These are phyloP conservation scores for Arachnomyces sp. DNA, from an alignment of 2,329 filamentous ascomycete genomes.

Conservation along the genomic window DNA sequence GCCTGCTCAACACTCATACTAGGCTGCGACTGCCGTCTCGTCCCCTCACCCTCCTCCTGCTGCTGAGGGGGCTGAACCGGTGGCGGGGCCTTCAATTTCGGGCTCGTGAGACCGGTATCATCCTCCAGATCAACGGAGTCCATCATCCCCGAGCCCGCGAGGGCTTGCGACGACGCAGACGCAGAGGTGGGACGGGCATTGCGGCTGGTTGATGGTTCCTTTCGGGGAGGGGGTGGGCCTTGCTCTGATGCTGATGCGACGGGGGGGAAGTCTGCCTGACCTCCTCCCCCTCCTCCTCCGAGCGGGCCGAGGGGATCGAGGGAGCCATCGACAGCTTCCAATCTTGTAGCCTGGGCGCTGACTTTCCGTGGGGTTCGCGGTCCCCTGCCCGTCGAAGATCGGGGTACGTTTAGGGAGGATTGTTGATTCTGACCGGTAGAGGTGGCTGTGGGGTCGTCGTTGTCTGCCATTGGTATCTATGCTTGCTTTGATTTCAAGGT, in stretches of 20 bases:
- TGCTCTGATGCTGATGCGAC: slow-evolving; percentile 39
- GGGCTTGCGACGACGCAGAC: slow-evolving; percentile 34
- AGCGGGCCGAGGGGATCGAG: slow-evolving; percentile 55
- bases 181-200: slow-evolving; percentile 30
- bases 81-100: slow-evolving; percentile 55
- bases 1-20: slow-evolving; percentile 90
- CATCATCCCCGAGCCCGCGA: slow-evolving; percentile 44
- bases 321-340: slow-evolving; percentile 55
- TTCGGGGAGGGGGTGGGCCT: slow-evolving; percentile 51
- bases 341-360: slow-evolving; percentile 51
- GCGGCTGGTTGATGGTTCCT: slow-evolving; percentile 41
- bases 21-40: slow-evolving; percentile 52
- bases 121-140: slow-evolving; percentile 67
- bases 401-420: slow-evolving; percentile 34
- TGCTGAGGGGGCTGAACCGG: slow-evolving; percentile 50
- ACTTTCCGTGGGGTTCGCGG: slow-evolving; percentile 49
- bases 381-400: slow-evolving; percentile 41
- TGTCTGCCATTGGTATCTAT: neutral
- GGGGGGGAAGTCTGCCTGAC: slow-evolving; percentile 34
- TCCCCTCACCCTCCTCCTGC: slow-evolving; percentile 34
- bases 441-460: slow-evolving; percentile 11
- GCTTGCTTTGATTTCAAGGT: slow-evolving; percentile 9
- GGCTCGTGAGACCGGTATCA: slow-evolving; percentile 46
- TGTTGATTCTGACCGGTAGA: slow-evolving; percentile 22
- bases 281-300: slow-evolving; percentile 35